These are phyloP conservation scores for Lindgomyces ingoldianus DNA, from an alignment of 495 filamentous ascomycete species.

Conservation along the genomic window DNA sequence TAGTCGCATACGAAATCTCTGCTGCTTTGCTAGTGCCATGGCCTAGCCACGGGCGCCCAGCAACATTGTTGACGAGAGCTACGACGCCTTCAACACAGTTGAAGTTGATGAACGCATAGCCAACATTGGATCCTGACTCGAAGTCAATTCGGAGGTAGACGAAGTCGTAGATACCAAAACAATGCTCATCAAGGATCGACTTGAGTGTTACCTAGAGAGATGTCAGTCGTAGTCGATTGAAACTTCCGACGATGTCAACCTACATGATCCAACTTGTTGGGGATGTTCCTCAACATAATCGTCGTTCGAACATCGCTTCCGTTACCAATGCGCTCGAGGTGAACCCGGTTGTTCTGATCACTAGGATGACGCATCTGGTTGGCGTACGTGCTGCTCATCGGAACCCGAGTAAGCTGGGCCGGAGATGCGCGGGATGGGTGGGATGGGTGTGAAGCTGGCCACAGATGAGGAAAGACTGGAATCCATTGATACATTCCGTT, in stretches of 20 bases:
- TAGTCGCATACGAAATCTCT: constrained; percentile 91
- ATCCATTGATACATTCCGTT: background rate
- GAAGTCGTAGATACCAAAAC: constrained; percentile 84
- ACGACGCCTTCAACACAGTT: constrained; percentile 62
- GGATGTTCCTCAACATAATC: constrained; percentile 95
- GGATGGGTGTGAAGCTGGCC: background rate
- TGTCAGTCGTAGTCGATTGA: constrained; percentile 9
- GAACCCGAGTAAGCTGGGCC: background rate
- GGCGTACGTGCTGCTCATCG: background rate
- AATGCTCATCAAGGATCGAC: constrained; percentile 73
- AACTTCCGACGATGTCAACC: constrained; percentile 9
- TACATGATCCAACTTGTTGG: constrained; percentile 82
- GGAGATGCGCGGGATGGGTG: background rate
- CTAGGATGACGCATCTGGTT: constrained; percentile 9
- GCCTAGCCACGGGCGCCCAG: constrained; percentile 62
- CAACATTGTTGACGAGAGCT: constrained; percentile 22
- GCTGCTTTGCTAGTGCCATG: constrained; percentile 66
- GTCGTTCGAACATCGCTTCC: constrained; percentile 37
- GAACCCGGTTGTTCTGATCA: constrained; percentile 27
- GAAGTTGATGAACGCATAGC: constrained; percentile 98
- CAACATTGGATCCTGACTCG: constrained; percentile 64
- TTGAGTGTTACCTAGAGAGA: constrained; percentile 63
- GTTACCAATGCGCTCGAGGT: constrained; percentile 11
- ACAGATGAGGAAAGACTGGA: background rate
- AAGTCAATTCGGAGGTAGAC: constrained; percentile 85